These are phyloP conservation scores for Apiotrichum sp. DNA, from an alignment of 1,284 basidiomycete species.

Conservation along the genomic window DNA sequence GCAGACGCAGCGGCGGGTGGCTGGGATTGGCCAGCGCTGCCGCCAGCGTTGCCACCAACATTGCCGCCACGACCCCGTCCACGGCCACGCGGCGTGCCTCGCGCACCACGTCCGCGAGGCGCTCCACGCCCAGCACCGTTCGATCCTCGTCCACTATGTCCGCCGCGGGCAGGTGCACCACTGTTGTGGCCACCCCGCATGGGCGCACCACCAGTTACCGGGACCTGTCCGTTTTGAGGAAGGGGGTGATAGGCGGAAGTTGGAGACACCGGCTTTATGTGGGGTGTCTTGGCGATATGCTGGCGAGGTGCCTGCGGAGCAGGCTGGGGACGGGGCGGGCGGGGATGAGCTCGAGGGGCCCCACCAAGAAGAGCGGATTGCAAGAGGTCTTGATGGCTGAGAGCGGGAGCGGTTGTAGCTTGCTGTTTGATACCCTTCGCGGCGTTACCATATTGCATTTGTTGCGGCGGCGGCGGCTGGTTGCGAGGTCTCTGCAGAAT, in stretches of 20 bases:
- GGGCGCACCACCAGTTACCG: too few species aligned
- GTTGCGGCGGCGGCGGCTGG: slow-evolving; percentile 6
- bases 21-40: not conserved
- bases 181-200: not conserved
- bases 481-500: slow-evolving; percentile 59
- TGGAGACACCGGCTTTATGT: slow-evolving; percentile 13
- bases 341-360: slow-evolving; percentile 1
- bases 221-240: not conserved
- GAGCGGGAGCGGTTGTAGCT: not conserved
- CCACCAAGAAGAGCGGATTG: slow-evolving; percentile 25
- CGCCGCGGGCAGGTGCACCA: not conserved
- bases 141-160: not conserved
- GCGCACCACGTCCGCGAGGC: not conserved
- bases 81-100: slow-evolving; percentile 1
- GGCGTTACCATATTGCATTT: slow-evolving; percentile 41
- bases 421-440: slow-evolving; percentile 33
- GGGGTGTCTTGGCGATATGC: slow-evolving; percentile 11
- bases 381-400: slow-evolving; percentile 29
- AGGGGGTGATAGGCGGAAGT: slow-evolving; percentile 1
- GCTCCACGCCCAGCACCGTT: not conserved
- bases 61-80: slow-evolving; percentile 7
- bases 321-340: not conserved
- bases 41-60: not conserved
- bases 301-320: slow-evolving; percentile 1
- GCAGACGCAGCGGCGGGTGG: not conserved